Base-by-base conservation (phyloP, 164 flowering plant genomes). In the Paratinospora sagittata region DNA sequence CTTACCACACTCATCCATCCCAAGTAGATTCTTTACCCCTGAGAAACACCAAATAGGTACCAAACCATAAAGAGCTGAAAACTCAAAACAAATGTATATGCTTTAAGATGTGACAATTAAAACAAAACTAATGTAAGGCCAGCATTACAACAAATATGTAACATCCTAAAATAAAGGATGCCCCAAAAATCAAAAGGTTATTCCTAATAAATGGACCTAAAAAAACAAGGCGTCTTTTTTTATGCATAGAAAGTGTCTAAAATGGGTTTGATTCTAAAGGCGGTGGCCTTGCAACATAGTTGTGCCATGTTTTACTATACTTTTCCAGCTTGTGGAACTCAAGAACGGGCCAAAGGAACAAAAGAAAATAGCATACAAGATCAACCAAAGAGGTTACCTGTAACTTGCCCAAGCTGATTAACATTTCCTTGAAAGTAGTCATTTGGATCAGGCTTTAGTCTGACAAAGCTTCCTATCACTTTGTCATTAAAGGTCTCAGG, bases 361-460 rank as follows among this genome's bases (percentile, higher is more conserved):
- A 58, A 58, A 58, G 63, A 16, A 58, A 16, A 58, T 30, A 30
- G 34, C 34, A 30, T 30, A 30, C 2, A 30, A 30, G 34, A 8
- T 16, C 24, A 21, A 58, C 3, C 21, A n/a, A 34, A 58, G 1
- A 45, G 52, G 33, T 61, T 79, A 91, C 97, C 93, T 76, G 75
- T 87, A 67, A 93, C 91, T 81, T 82, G 86, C 70, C 78, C 75
- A 19, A 93, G 87, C 80, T 76, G 87, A 73, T 84, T 83, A 73
- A 82, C 72, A 63, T 75, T 79, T 68, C 66, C 86, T 23, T 75
- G 76, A 33, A 49, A 36, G 55, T 62, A 79, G 67, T 84, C 86
- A 70, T 80, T 73, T 6, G 86, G 86, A 69, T 85, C 89, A 19
- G 82, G 67, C 74, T 86, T 91, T 30, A 89, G 79, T 75, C 88